Conservation (phyloP, 441 rosid genomes). For the Croton laevigatus region DNA sequence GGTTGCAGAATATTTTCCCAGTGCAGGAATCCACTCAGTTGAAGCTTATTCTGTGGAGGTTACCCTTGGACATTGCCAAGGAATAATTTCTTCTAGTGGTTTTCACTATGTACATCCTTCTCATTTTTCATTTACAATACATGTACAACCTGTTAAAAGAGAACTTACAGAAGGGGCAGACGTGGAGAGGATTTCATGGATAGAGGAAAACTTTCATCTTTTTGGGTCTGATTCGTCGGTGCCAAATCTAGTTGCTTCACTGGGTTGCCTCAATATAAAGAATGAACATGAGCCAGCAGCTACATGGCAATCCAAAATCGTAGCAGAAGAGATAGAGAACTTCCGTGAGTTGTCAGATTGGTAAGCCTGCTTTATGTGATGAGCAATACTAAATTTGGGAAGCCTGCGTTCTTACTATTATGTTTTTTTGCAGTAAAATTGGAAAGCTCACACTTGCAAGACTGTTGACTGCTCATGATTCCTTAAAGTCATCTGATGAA, state of each 20-base stretch:
- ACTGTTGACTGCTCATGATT: conserved; percentile 68
- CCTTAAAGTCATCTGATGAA: conserved; percentile 30
- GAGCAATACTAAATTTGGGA: conserved; percentile 11
- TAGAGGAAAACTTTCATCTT: conserved; percentile 37
- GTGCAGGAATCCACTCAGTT: conserved; percentile 25
- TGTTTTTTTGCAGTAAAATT: conserved; percentile 56
- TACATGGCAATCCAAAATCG: conserved; percentile 51
- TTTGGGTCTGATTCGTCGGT: conserved; percentile 28
- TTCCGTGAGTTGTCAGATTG: conserved; percentile 59
- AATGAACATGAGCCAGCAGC: conserved; percentile 31
- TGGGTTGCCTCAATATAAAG: conserved; percentile 29
- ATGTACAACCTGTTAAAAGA: conserved; percentile 27
- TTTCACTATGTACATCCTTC: conserved; percentile 37
- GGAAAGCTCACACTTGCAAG: conserved; percentile 93
- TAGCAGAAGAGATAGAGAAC: conserved; percentile 51
- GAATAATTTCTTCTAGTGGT: conserved; percentile 65
- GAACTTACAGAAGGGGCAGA: conserved; percentile 31
- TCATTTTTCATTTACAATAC: conserved; percentile 44
- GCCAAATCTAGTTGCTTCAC: conserved; percentile 28
- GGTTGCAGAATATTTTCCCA: conserved; percentile 45
- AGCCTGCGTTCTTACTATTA: background rate
- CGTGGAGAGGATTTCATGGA: conserved; percentile 47
- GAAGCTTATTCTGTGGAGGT: conserved; percentile 46
- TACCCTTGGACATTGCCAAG: conserved; percentile 59
- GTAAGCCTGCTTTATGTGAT: conserved; percentile 36